phyloP scores from a whole-genome alignment of 768 basidiomycete genomes.

The Amanita pallidorosea region DNA sequence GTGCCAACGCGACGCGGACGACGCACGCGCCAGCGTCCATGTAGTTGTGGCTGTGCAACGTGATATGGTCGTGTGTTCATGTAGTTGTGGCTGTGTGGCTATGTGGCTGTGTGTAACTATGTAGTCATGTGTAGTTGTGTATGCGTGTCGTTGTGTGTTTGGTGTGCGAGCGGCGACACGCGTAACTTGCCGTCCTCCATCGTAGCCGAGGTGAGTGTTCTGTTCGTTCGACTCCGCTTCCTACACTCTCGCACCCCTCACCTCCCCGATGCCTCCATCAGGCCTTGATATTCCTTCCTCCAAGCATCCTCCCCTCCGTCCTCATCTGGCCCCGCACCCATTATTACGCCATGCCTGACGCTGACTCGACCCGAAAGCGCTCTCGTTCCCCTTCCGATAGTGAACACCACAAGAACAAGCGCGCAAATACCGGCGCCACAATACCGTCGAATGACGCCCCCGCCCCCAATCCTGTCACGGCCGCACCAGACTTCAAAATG shows the following conservation, averaged over 20 bases:
- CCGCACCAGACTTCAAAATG: constrained; percentile 57
- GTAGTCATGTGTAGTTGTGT: not conserved
- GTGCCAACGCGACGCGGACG: constrained; percentile 49
- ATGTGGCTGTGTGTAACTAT: not conserved
- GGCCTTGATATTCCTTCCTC: constrained; percentile 33
- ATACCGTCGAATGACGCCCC: constrained; percentile 53
- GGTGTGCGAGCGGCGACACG: constrained; percentile 29
- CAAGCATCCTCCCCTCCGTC: constrained; percentile 13
- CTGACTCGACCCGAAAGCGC: constrained; percentile 75
- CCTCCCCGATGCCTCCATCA: constrained; percentile 44
- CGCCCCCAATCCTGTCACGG: constrained; percentile 34
- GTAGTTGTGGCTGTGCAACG: constrained; percentile 5
- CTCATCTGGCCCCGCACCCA: constrained; percentile 6
- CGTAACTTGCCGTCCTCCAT: constrained; percentile 19
- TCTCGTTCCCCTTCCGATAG: constrained; percentile 79
- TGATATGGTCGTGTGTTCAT: not conserved
- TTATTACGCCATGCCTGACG: constrained; percentile 77
- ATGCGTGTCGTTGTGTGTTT: constrained; percentile 18
- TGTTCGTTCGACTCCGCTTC: constrained; percentile 17
- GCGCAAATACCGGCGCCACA: constrained; percentile 70
- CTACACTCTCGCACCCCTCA: constrained; percentile 53
- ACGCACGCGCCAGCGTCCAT: constrained; percentile 23
- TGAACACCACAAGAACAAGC: constrained; percentile 74
- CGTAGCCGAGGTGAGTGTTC: constrained; percentile 20
- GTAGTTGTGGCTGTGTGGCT: too few species aligned